phyloP scores from a whole-genome alignment of 257 asterid species.

The Przewalskia tangutica region DNA sequence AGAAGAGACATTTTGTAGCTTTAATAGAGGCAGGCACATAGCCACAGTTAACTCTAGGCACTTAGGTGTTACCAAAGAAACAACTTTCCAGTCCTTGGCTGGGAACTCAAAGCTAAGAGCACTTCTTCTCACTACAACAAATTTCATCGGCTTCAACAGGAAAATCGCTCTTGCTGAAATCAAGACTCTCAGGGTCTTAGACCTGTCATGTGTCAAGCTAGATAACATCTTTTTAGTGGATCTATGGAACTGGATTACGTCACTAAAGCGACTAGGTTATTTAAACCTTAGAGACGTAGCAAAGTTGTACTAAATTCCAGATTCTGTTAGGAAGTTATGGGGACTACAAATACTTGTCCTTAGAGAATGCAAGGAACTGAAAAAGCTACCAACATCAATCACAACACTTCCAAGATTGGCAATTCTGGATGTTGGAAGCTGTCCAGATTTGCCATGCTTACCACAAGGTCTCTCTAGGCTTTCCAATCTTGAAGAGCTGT shows the following conservation, averaged over 20 bases:
- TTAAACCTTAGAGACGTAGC: conserved; percentile 16
- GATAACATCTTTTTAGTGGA: conserved; percentile 5
- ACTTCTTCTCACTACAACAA: conserved; percentile 7
- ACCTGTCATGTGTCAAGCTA: conserved; percentile 15
- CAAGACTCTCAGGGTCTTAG: conserved; percentile 21
- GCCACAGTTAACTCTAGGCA: conserved; percentile 12
- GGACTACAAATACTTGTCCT: conserved; percentile 20
- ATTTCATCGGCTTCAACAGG: conserved; percentile 9
- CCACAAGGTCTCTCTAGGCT: conserved; percentile 13
- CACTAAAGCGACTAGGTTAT: conserved; percentile 19
- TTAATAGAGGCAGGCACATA: conserved; percentile 1
- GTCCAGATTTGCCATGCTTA: conserved; percentile 8
- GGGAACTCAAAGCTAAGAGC: conserved; percentile 19
- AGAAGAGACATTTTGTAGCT: conserved; percentile 14
- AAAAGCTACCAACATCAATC: conserved; percentile 9
- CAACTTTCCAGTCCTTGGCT: conserved; percentile 1
- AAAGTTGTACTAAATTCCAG: conserved; percentile 3
- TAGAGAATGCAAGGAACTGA: conserved; percentile 9
- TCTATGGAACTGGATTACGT: conserved; percentile 23
- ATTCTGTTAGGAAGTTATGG: conserved; percentile 11
- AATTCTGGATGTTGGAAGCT: conserved; percentile 18
- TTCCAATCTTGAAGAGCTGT: conserved; percentile 14
- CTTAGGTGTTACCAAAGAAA: conserved; percentile 11
- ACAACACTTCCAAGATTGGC: conserved; percentile 12
- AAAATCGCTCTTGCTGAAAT: conserved; percentile 13